Evolutionary conservation across 192 early-diverging fungal species (phyloP).

Genomic region (Lobosporangium transversale): DNA sequence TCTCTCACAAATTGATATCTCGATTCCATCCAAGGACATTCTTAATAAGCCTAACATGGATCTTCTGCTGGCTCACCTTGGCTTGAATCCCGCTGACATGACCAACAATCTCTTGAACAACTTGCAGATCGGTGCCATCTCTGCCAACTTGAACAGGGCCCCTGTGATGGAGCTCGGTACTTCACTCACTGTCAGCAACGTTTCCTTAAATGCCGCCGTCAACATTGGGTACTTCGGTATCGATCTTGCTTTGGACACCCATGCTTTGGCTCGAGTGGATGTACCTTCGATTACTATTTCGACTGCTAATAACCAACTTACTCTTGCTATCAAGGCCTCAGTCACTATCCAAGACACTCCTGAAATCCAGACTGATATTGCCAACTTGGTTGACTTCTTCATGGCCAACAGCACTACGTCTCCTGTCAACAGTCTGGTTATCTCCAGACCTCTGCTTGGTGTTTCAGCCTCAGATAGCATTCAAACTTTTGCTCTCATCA

Average conservation of each 20-base stretch:
- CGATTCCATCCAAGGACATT: slow-evolving; percentile 42
- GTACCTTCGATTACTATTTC: slow-evolving; percentile 46
- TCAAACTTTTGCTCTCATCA: slow-evolving; percentile 37
- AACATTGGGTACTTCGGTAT: slow-evolving; percentile 53
- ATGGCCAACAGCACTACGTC: slow-evolving; percentile 35
- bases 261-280: slow-evolving; percentile 38
- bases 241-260: slow-evolving; percentile 40
- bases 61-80: slow-evolving; percentile 22
- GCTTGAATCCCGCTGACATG: slow-evolving; percentile 11
- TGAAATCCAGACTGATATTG: slow-evolving; percentile 44
- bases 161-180: slow-evolving; percentile 46
- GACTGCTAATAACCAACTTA: slow-evolving; percentile 44
- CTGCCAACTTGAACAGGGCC: slow-evolving; percentile 45
- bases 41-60: slow-evolving; percentile 32
- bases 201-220: slow-evolving; percentile 42
- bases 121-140: slow-evolving; percentile 35
- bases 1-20: slow-evolving; percentile 44
- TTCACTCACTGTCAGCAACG: slow-evolving; percentile 42
- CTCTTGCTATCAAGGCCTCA: slow-evolving; percentile 31
- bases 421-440: slow-evolving; percentile 31
- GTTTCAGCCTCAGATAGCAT: slow-evolving; percentile 40
- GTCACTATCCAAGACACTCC: slow-evolving; percentile 40
- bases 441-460: slow-evolving; percentile 40
- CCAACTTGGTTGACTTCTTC: slow-evolving; percentile 41
- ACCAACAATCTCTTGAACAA: slow-evolving; percentile 34